Conservation (phyloP, 257 asterid genomes). For the Capsicum rhomboideum region DNA sequence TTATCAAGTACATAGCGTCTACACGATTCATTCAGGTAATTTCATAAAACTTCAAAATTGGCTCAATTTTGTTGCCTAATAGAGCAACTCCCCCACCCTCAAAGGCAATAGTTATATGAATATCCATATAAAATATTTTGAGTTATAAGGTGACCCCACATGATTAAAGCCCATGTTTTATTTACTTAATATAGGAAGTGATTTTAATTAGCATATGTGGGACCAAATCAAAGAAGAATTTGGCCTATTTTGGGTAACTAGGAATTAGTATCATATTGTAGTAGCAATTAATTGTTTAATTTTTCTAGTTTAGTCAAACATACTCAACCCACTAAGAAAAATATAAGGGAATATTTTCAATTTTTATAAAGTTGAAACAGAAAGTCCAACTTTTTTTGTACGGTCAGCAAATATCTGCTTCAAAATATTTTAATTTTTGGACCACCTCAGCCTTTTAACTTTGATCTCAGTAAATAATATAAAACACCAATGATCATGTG, state of each 20-base stretch:
- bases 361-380: constrained; percentile 14
- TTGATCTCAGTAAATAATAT: constrained; percentile 3
- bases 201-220: neutral
- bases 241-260: too few species aligned
- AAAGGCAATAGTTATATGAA: neutral
- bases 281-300: neutral
- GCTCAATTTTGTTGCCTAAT: neutral
- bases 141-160: neutral
- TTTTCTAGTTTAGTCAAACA: neutral
- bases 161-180: neutral
- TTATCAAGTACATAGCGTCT: neutral
- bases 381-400: constrained; percentile 3
- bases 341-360: constrained; percentile 25
- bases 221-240: too few species aligned
- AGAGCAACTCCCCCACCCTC: too few species aligned
- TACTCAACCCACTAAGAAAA: neutral
- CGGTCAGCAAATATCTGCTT: constrained; percentile 18
- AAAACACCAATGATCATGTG: constrained; percentile 17
- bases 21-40: neutral
- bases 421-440: neutral
- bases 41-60: neutral
- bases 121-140: neutral
- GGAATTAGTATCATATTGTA: neutral
- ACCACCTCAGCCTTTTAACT: neutral
- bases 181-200: neutral